Base-by-base conservation (phyloP, 2,329 filamentous ascomycete species). In the Alternaria triticina region DNA sequence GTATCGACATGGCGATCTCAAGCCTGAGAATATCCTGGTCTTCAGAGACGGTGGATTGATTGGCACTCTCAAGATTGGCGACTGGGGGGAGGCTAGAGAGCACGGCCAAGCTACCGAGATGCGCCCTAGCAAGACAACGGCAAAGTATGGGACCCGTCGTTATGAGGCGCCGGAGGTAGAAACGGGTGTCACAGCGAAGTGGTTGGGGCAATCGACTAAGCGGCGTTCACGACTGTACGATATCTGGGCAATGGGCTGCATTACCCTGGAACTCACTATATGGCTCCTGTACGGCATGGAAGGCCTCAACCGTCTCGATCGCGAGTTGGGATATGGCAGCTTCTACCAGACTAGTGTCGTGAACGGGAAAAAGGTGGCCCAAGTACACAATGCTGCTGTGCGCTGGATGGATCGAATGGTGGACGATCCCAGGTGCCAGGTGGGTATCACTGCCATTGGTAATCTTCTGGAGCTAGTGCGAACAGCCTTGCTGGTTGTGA, bases 1-100 rank as follows among this genome's bases (percentile, higher is more conserved):
- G 1, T 68, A 65, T 5, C 68, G 77, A 6, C 75, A 80, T 46
- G 74, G 78, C 4, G 73, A 79, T 51, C 68, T 82, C 8, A 82
- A 81, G 17, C 76, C 80, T 0, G 74, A 75, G 10, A 82, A 82
- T 23, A 79, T 82, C 9, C 69, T 81, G 1, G 74, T 72, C 62
- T 80, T 70, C 15, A 30, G 27, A 0, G 28, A 55, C 6, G 52
- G 28, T 10, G 25, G 30, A 3, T 8, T 36, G 10, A 54, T 65
- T 17, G 68, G 68, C 4, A 69, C 49, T 0, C 49, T 71, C 9
- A 71, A 74, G 45, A 64, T 72, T n/a, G 50, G 56, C 6, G 70
- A 72, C 33, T 69, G 62, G 65, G 67, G 70, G 3, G 49, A 66
- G 33, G 66, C 69, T 6, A 64, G 67, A 17, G 13, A 44, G 10